Evolutionary conservation across 2,329 filamentous ascomycete genomes (phyloP).

Genomic region (Colletotrichum liriopes): DNA sequence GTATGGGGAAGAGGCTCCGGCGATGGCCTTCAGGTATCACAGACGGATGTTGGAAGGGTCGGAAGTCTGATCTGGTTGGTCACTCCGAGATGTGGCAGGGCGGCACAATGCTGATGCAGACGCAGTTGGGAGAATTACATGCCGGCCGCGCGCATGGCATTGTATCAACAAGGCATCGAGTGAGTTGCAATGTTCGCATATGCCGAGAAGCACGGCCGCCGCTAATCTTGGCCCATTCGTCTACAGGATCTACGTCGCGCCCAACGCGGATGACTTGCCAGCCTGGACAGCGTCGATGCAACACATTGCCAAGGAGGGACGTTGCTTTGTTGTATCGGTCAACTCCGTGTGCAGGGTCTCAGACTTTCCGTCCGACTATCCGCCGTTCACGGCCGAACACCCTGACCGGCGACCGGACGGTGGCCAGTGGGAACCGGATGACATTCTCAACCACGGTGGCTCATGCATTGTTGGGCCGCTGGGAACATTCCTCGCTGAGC

Average conservation of each 20-base stretch:
- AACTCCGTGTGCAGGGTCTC: slow-evolving; percentile 59
- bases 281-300: slow-evolving; percentile 60
- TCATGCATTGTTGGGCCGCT: slow-evolving; percentile 59
- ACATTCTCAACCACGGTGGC: slow-evolving; percentile 58
- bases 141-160: slow-evolving; percentile 58
- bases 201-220: not conserved
- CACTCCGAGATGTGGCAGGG: not conserved
- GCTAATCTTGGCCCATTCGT: not conserved
- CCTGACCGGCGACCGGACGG: slow-evolving; percentile 57
- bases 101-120: slow-evolving; percentile 11
- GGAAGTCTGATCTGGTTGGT: slow-evolving; percentile 57
- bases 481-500: slow-evolving; percentile 55
- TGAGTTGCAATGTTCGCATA: slow-evolving; percentile 42
- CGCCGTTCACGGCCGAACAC: slow-evolving; percentile 56
- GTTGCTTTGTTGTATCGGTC: slow-evolving; percentile 59
- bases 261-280: slow-evolving; percentile 52
- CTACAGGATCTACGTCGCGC: slow-evolving; percentile 52
- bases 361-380: slow-evolving; percentile 59
- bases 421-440: slow-evolving; percentile 53
- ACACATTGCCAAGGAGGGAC: slow-evolving; percentile 62
- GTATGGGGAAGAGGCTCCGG: slow-evolving; percentile 63
- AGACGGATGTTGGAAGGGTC: slow-evolving; percentile 58
- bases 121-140: slow-evolving; percentile 60
- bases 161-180: slow-evolving; percentile 61
- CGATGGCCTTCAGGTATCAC: slow-evolving; percentile 56